phyloP scores from a whole-genome alignment of 2,329 filamentous ascomycete species.

The Zymoseptoria pseudotritici region DNA sequence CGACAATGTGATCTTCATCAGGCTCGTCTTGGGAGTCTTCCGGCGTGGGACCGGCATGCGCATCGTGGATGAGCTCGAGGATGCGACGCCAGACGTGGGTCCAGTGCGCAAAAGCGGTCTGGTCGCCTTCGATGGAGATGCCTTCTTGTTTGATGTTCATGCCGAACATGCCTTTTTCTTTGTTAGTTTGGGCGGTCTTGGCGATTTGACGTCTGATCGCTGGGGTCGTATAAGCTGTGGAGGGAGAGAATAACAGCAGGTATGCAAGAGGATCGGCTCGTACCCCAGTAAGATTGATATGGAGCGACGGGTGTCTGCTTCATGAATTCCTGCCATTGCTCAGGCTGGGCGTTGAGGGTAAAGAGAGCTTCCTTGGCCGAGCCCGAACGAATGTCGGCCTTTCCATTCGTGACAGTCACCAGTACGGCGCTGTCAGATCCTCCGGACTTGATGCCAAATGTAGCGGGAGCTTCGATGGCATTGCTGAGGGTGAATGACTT shows the following conservation, averaged over 20 bases:
- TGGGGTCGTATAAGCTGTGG: background rate
- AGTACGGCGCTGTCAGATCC: slow-evolving; percentile 23
- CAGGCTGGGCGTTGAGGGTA: slow-evolving; percentile 35
- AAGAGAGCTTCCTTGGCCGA: slow-evolving; percentile 26
- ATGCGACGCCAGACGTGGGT: slow-evolving; percentile 42
- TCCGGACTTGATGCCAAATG: slow-evolving; percentile 28
- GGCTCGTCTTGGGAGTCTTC: slow-evolving; percentile 33
- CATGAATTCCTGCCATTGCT: slow-evolving; percentile 43
- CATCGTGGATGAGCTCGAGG: slow-evolving; percentile 43
- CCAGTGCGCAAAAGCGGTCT: slow-evolving; percentile 39
- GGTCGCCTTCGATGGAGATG: slow-evolving; percentile 41
- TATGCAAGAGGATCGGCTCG: slow-evolving; percentile 15
- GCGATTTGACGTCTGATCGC: slow-evolving; percentile 12
- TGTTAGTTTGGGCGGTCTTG: slow-evolving; percentile 9
- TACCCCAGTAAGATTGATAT: slow-evolving; percentile 41
- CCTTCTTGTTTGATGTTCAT: slow-evolving; percentile 45
- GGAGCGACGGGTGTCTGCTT: slow-evolving; percentile 36
- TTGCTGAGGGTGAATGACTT: slow-evolving; percentile 26
- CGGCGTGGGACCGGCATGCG: slow-evolving; percentile 38
- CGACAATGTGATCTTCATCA: slow-evolving; percentile 40
- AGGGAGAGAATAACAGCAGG: background rate
- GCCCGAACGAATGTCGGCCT: slow-evolving; percentile 20
- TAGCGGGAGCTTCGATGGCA: slow-evolving; percentile 23
- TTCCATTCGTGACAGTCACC: slow-evolving; percentile 26
- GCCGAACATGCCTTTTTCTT: slow-evolving; percentile 28